Base-by-base conservation (phyloP, 1,284 basidiomycete species). In the Golubevia pallescens region DNA sequence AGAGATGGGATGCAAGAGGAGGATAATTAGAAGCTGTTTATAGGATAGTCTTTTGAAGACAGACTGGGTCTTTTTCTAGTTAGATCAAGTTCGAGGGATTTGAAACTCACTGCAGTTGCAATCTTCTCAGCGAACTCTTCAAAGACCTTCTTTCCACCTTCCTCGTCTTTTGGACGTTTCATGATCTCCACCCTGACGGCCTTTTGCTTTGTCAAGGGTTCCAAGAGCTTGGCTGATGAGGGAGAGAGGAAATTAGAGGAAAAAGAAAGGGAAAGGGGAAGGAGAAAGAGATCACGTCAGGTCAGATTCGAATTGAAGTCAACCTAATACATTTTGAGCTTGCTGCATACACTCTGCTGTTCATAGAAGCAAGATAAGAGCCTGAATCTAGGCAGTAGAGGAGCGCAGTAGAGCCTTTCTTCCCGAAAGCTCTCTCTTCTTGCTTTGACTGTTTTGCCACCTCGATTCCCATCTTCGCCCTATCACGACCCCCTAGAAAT, bases 131-230 rank as follows among this genome's bases (percentile, higher is more conserved):
- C 65, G 32, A 86, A 62, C 56, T 78, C 71, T 57, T 83, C 74
- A 73, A 86, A 86, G 59, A 86, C 73, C 54, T 69, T 73, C 61
- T 84, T 84, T 70, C 86, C 86, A 63, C 79, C 69, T 2, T 74
- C 84, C 8, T 86, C 86, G 62, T 86, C 86, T 66, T 86, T 86
- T 57, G 73, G 72, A 28, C 86, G 75, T 23, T 78, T 83, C 28
- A 86, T 65, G 34, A 87, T 81, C 62, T 85, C 75, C 34, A 87
- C 70, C n/a, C 76, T 64, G 63, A 86, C 74, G 24, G 61, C 3
- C 60, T 63, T 68, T 65, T 59, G 53, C 21, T 68, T 66, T 56
- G 73, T 67, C 58, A 81, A 71, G 28, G 69, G 52, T 55, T 81
- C 77, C 28, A 81, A 71, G 32, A 73, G 75, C 24, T 74, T 75